Percentiles rank a stretch among this genome's conserved stretches.
Evolutionary conservation across 2,329 filamentous ascomycete species (phyloP).

Genomic region (Ophiostoma perfectum): DNA sequence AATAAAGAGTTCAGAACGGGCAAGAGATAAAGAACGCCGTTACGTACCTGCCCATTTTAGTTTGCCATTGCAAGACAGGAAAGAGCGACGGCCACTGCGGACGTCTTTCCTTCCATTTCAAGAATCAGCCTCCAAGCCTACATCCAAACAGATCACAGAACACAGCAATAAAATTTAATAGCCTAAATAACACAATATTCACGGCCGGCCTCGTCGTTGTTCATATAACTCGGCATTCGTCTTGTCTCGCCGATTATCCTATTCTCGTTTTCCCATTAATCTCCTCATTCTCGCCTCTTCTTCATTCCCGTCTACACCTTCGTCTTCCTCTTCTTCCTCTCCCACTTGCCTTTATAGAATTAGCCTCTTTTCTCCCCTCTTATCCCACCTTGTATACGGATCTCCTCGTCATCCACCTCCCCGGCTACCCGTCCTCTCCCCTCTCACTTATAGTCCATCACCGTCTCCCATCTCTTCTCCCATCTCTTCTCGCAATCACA

Average conservation of each 20-base stretch:
- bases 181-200: neutral
- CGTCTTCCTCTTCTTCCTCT: neutral
- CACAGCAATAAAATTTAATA: neutral
- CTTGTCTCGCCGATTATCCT: neutral
- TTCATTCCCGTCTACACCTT: neutral
- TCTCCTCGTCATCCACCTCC: neutral
- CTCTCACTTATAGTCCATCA: neutral
- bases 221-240: neutral
- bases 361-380: neutral
- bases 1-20: neutral
- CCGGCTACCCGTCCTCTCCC: neutral
- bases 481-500: neutral
- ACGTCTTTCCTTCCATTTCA: neutral
- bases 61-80: neutral
- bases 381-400: neutral
- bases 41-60: neutral
- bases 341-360: neutral
- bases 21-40: slow-evolving; percentile 5
- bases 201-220: neutral
- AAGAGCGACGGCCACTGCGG: neutral
- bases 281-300: neutral
- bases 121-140: neutral
- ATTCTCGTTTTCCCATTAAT: neutral
- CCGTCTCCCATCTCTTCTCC: neutral
- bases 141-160: neutral